A percentile compares a stretch with the other conserved stretches of the same genome.
phyloP scores from a whole-genome alignment of 164 flowering plant genomes.

The Macadamia integrifolia region DNA sequence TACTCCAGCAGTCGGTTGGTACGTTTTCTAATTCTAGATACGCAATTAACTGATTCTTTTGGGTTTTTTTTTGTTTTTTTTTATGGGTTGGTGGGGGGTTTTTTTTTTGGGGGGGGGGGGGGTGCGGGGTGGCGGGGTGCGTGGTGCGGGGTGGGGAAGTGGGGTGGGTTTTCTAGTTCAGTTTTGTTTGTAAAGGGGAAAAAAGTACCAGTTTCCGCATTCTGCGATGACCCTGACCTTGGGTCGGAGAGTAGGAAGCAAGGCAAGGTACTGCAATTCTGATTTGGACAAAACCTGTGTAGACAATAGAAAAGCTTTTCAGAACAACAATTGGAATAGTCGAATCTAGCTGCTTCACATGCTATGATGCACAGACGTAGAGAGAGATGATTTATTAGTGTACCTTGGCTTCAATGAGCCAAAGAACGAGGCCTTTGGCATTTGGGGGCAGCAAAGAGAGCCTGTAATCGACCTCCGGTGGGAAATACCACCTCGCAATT shows the following conservation, averaged over 20 bases:
- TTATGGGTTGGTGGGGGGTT: no score
- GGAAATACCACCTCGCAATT: slow-evolving; percentile 75
- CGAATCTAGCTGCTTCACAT: no score
- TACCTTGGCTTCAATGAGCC: slow-evolving; percentile 86
- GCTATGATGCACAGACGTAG: no score
- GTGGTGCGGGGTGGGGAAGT: no score
- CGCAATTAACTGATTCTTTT: no score
- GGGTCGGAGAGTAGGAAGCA: slow-evolving; percentile 70
- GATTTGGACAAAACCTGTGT: slow-evolving; percentile 62
- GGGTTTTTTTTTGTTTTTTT: no score
- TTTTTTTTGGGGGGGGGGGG: no score
- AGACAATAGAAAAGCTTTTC: background rate
- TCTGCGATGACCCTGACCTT: slow-evolving; percentile 34
- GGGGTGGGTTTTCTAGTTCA: no score
- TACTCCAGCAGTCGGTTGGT: background rate
- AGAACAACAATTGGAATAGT: no score
- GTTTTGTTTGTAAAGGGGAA: no score
- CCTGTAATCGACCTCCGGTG: slow-evolving; percentile 80
- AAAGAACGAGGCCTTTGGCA: slow-evolving; percentile 69
- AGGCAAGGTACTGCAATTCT: slow-evolving; percentile 69
- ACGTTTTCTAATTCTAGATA: background rate
- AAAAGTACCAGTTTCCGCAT: slow-evolving; percentile 70
- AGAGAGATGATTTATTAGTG: no score
- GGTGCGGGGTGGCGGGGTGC: no score
- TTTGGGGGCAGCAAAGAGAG: slow-evolving; percentile 61